These are phyloP conservation scores for Solanum commersonii DNA, from an alignment of 257 asterid genomes.

Conservation along the genomic window DNA sequence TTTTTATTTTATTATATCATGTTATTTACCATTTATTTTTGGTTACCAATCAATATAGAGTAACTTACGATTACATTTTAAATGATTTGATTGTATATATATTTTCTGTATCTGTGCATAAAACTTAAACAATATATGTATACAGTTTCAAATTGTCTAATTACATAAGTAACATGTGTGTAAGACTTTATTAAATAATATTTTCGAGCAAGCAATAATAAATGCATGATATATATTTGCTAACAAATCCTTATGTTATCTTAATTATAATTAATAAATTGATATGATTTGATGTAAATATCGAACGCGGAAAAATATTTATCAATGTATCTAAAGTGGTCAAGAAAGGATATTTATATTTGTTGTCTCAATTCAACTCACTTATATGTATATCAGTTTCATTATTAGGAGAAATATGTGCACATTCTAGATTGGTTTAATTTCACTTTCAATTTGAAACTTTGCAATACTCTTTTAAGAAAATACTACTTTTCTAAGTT, in stretches of 20 bases:
- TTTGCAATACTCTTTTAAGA: neutral
- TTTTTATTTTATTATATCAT: neutral
- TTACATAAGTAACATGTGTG: neutral
- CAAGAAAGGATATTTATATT: neutral
- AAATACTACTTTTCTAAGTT: neutral
- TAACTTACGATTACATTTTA: neutral
- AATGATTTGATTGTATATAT: neutral
- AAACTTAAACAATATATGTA: neutral
- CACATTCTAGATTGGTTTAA: neutral
- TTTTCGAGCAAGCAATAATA: neutral
- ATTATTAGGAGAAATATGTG: neutral
- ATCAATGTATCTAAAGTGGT: neutral
- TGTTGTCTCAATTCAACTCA: neutral
- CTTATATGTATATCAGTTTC: neutral
- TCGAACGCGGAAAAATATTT: neutral
- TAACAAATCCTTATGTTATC: neutral
- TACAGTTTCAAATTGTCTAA: neutral
- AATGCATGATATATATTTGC: neutral
- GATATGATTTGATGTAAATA: neutral
- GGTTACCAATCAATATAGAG: neutral
- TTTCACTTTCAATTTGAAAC: neutral
- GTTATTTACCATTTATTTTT: too few relatives aligned
- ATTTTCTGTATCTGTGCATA: neutral
- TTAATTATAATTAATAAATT: neutral
- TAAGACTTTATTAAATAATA: neutral